A percentile compares a stretch with the other conserved stretches of the same genome.
phyloP scores from a whole-genome alignment of 176 grass and related monocot genomes.

The Hsuehochloa calcarea region DNA sequence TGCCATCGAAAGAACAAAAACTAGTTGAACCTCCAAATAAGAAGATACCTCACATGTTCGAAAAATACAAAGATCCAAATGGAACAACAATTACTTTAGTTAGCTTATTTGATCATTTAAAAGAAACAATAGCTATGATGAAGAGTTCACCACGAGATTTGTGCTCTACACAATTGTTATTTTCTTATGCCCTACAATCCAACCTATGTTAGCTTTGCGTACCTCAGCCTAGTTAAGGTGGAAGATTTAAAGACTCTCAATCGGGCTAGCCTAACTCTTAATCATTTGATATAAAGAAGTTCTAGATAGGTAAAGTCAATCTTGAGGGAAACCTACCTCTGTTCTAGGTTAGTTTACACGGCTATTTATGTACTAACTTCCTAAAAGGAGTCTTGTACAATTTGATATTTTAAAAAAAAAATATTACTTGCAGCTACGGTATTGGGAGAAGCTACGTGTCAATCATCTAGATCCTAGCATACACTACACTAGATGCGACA shows the following conservation, averaged over 20 bases:
- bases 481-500: neutral
- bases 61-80: neutral
- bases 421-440: neutral
- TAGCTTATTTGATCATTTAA: neutral
- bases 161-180: neutral
- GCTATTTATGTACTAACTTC: neutral
- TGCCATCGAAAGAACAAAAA: too few relatives aligned
- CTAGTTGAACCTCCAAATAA: neutral
- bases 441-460: neutral
- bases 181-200: neutral
- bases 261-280: neutral
- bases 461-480: neutral
- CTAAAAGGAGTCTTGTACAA: too few relatives aligned
- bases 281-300: neutral
- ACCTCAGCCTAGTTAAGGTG: neutral
- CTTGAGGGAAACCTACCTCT: neutral
- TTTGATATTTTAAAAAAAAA: too few relatives aligned
- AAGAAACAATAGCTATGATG: neutral
- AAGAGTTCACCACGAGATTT: neutral
- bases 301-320: neutral
- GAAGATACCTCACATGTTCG: neutral
- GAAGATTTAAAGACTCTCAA: neutral
- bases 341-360: neutral
- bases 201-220: neutral
- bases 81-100: neutral